These are phyloP conservation scores for Euphrasia confusa DNA, from an alignment of 257 asterid genomes.

Conservation along the genomic window DNA sequence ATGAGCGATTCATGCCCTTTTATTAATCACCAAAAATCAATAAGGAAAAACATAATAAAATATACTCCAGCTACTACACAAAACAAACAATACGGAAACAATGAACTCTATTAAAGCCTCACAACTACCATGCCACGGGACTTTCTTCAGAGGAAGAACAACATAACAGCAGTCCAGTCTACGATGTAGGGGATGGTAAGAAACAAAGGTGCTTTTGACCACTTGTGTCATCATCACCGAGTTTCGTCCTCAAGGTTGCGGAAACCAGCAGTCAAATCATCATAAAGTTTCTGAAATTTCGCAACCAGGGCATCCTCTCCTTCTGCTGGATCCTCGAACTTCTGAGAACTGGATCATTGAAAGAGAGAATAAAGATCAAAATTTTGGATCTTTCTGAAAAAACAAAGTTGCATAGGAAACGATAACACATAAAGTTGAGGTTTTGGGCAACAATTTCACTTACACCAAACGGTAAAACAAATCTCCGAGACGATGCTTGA, in stretches of 20 bases:
- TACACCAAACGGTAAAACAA: constrained; percentile 94
- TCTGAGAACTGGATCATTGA: constrained; percentile 68
- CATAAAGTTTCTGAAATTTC: constrained; percentile 80
- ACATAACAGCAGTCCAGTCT: not conserved
- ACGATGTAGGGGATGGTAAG: not conserved
- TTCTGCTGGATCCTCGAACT: constrained; percentile 98
- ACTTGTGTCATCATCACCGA: constrained; percentile 40
- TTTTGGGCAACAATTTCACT: constrained; percentile 32
- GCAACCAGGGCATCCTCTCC: constrained; percentile 75
- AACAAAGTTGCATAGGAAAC: constrained; percentile 16
- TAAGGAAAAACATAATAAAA: not conserved
- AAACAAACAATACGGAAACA: constrained; percentile 22
- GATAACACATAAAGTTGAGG: not conserved
- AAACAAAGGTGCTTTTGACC: not conserved
- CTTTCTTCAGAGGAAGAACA: not conserved
- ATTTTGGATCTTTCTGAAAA: constrained; percentile 10
- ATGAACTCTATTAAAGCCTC: constrained; percentile 27
- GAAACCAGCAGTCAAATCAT: constrained; percentile 91
- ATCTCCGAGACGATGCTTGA: constrained; percentile 95
- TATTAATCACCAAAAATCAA: not conserved
- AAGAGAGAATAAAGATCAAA: constrained; percentile 3
- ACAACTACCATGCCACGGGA: constrained; percentile 1
- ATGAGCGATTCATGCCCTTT: not conserved
- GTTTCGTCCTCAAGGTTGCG: constrained; percentile 95
- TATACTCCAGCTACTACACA: not conserved